Base-by-base conservation (phyloP, 1,284 basidiomycete species). In the Irpex sp. region DNA sequence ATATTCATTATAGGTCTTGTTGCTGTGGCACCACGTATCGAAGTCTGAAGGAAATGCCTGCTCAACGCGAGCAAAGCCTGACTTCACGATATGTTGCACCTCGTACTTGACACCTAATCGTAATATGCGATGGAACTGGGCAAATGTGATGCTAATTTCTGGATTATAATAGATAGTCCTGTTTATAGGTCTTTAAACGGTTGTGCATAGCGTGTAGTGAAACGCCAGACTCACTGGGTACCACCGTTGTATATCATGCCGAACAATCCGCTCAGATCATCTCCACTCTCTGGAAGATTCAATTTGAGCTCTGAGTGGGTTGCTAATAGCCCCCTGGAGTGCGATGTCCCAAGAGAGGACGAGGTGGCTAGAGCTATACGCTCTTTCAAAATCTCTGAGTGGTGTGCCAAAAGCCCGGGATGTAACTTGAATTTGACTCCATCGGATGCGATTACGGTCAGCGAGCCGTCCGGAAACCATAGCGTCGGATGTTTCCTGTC, bases 251-350 rank as follows among this genome's bases (percentile, higher is more conserved):
- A 59, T 28, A 62, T 23, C 9, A 57, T 16, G 9, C 8, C 12
- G 16, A 62, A 52, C 5, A 62, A 35, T 28, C 19, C 19, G 18
- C 37, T 54, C 7, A 62, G 58, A 5, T 62, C 58, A 9, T 48
- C 23, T 5, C 58, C 54, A 18, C 18, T n/a, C 35, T 62, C 61
- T 3, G 19, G 21, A 12, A n/a, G n/a, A 5, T 37, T 58, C 18
- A 62, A 18, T 23, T 10, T 33, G 16, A 28, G 8, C 52, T 54
- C 49, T 19, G 4, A 10, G 21, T 16, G 23, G 23, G 2, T 23
- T 4, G 23, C 23, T 23, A 23, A 23, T 23, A 23, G 23, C 2
- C 23, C 23, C 23, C 23, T 23, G 23, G 23, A 2, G 2, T 23
- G 23, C 23, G 28, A 33, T 33, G 28, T 33, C 2, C 28, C 28